Evolutionary conservation across 2,329 filamentous ascomycete species (phyloP).

Genomic region (Epichloe coenophiala): DNA sequence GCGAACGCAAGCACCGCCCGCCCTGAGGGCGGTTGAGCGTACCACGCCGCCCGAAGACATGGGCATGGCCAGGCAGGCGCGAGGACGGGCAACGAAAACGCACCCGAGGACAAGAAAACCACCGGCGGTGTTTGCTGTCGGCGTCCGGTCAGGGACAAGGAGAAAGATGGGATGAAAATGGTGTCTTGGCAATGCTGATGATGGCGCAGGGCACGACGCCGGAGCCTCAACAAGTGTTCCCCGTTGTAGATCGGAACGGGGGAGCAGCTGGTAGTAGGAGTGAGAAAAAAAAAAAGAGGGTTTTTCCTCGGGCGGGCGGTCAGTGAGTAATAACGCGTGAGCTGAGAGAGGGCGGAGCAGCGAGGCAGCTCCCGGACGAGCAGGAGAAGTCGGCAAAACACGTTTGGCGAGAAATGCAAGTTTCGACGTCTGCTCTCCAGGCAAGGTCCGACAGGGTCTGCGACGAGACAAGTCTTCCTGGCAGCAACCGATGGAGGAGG

Average conservation of each 20-base stretch:
- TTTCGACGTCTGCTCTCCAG: not conserved
- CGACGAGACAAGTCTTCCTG: not conserved
- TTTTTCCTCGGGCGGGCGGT: not conserved
- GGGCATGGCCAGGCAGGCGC: not conserved
- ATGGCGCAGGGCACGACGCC: slow-evolving; percentile 2
- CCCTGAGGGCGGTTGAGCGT: slow-evolving; percentile 45
- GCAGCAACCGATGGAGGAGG: slow-evolving; percentile 1
- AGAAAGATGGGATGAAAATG: not conserved
- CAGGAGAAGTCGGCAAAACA: not conserved
- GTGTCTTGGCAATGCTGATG: slow-evolving; percentile 2
- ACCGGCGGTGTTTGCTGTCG: slow-evolving; percentile 1
- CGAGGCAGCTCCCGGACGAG: not conserved
- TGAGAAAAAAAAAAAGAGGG: not conserved
- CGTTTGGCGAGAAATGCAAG: not conserved
- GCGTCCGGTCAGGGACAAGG: not conserved
- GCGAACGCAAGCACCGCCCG: slow-evolving; percentile 47
- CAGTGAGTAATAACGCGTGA: slow-evolving; percentile 3
- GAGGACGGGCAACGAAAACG: not conserved
- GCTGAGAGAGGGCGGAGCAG: not conserved
- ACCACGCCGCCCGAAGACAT: slow-evolving; percentile 36
- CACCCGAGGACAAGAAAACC: not conserved
- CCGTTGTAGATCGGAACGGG: slow-evolving; percentile 4
- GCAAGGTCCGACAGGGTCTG: too few species aligned
- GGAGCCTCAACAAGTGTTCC: slow-evolving; percentile 1
- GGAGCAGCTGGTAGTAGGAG: not conserved